Conservation (phyloP, 257 asterid genomes). For the Solanum raphanifolium region DNA sequence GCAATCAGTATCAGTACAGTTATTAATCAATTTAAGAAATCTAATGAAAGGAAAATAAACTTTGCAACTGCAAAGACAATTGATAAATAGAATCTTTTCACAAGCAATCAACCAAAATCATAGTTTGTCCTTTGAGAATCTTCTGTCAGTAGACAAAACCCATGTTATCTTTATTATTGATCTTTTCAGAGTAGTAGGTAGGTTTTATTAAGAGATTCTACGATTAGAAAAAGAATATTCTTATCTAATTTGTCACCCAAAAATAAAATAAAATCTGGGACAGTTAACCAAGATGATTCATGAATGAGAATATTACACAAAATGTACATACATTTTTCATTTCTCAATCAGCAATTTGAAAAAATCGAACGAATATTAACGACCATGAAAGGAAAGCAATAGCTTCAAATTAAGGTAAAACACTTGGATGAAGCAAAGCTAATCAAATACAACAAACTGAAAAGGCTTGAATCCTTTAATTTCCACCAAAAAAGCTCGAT, state of each 20-base stretch:
- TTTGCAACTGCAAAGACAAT: background rate
- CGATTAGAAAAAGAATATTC: conserved; percentile 6
- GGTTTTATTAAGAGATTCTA: background rate
- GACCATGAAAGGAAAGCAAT: background rate
- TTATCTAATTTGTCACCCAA: background rate
- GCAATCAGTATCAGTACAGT: background rate
- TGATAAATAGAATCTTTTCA: background rate
- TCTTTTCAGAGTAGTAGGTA: background rate
- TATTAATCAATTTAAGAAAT: background rate
- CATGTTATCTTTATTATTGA: conserved; percentile 18
- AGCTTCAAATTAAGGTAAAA: background rate
- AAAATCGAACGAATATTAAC: background rate
- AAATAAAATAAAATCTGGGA: background rate
- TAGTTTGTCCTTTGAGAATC: conserved; percentile 7
- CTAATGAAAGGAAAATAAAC: background rate
- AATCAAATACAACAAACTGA: background rate
- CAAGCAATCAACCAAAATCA: background rate
- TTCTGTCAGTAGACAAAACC: conserved; percentile 6
- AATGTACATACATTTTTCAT: background rate
- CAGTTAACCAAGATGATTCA: background rate
- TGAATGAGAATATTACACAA: background rate
- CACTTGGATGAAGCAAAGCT: background rate
- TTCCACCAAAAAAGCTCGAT: background rate
- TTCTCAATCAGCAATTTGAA: background rate
- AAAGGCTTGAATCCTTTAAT: background rate